Conservation (phyloP, 2,329 filamentous ascomycete genomes). For the Dactylellina drechsleri region DNA sequence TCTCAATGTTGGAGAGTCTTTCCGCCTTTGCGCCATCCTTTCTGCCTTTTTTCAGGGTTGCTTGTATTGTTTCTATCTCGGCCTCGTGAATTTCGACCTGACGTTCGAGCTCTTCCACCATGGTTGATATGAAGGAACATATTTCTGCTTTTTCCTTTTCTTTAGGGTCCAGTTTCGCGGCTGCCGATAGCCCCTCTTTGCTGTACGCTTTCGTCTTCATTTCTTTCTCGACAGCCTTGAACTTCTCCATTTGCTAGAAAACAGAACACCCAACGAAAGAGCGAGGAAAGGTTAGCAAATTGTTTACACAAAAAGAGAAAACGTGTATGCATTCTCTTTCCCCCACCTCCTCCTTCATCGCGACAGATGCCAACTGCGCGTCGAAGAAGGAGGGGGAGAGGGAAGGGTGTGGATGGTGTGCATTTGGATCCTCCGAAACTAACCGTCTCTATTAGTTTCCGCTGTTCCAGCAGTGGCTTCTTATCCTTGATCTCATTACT, state of each 20-base stretch:
- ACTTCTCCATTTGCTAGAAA: conserved; percentile 95
- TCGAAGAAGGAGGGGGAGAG: conserved; percentile 31
- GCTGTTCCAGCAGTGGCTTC: conserved; percentile 88
- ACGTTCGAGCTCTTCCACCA: conserved; percentile 91
- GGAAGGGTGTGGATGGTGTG: conserved; percentile 47
- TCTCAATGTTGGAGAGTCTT: conserved; percentile 85
- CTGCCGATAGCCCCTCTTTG: conserved; percentile 92
- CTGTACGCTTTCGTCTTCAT: conserved; percentile 99
- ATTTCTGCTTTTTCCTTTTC: conserved; percentile 93
- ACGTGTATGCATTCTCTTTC: not conserved
- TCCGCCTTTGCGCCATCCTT: conserved; percentile 84
- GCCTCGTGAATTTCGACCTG: conserved; percentile 94
- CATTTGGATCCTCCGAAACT: conserved; percentile 60
- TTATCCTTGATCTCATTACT: conserved; percentile 99
- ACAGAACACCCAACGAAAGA: conserved; percentile 3
- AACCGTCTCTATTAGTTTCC: conserved; percentile 97
- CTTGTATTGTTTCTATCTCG: conserved; percentile 85
- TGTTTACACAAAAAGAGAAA: conserved; percentile 21
- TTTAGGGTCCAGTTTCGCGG: conserved; percentile 93
- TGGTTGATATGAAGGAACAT: conserved; percentile 82
- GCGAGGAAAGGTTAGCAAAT: too few relatives aligned
- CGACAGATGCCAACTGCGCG: conserved; percentile 18
- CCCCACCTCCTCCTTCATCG: conserved; percentile 3
- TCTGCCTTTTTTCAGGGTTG: conserved; percentile 94
- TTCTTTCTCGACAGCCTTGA: conserved; percentile 99